Base-by-base conservation (phyloP, 805 yeast species). In the Dipodascus albidus region DNA sequence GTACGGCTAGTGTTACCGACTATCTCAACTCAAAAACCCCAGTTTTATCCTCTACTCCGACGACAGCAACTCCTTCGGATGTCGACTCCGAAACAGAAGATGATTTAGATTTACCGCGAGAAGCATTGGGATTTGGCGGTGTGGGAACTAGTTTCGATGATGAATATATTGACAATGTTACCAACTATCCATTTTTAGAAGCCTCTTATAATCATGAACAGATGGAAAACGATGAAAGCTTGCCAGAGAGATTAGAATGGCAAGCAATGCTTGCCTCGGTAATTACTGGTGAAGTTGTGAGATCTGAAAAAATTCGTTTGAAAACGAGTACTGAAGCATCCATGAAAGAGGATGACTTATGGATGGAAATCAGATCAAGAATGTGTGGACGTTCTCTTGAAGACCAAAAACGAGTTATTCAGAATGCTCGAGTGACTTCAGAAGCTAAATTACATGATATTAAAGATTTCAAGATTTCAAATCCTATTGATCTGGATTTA, bases 231-330 rank as follows among this genome's bases (percentile, higher is more conserved):
- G 44, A 38, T 1, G 68, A 69, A 21, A 61, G 64, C 48, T 58
- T 66, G 52, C 57, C 81, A 9, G 97, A 89, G 64, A 75, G 98
- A 50, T 72, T 90, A 14, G 96, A 89, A 68, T 93, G 99, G 99
- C 98, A 93, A 68, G 79, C 91, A 0, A 88, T 93, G 96, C 74
- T 93, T 50, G 77, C 86, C 8, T 78, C 89, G 1, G 98, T 93
- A 2, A 76, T 93, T 35, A 91, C 95, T 2, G 98, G 99, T 60
- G 98, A 93, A 67, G 96, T 93, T 52, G 89, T 93, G 20, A 79
- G 84, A 35, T 83, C 90, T 11, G 99, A 93, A 64, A 93, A 91
- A 68, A 59, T 67, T 27, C 63, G 74, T 23, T 52, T 70, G 47
- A 66, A 53, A 83, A 38, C 17, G 20, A 80, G 58, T 66, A 38